Evolutionary conservation across 2,329 filamentous ascomycete species (phyloP).

Genomic region (Aciculosporium take): DNA sequence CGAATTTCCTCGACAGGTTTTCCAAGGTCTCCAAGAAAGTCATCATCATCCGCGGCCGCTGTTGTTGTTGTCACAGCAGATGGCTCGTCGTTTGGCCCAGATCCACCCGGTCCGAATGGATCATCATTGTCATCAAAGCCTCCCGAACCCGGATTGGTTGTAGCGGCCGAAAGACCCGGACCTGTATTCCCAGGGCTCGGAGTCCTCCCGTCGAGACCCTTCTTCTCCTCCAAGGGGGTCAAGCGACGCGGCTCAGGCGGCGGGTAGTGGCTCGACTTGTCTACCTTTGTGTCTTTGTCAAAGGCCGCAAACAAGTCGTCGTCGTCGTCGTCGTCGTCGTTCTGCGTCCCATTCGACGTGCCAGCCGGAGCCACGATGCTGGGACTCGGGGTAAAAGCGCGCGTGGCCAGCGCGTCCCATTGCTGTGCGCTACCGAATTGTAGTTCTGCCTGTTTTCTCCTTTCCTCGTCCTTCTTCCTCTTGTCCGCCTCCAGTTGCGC

Average conservation of each 20-base stretch:
- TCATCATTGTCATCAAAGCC: slow-evolving; percentile 62
- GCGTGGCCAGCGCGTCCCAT: slow-evolving; percentile 57
- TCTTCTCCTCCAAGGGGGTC: slow-evolving; percentile 29
- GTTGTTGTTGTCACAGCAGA: slow-evolving; percentile 13
- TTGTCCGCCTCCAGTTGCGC: slow-evolving; percentile 51
- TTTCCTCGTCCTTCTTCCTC: slow-evolving; percentile 59
- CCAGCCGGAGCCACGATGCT: slow-evolving; percentile 12
- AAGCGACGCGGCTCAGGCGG: slow-evolving; percentile 31
- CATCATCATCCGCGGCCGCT: slow-evolving; percentile 40
- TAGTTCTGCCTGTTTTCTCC: slow-evolving; percentile 54
- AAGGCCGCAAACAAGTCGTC: slow-evolving; percentile 56
- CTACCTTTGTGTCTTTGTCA: slow-evolving; percentile 50
- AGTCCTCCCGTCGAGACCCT: slow-evolving; percentile 33
- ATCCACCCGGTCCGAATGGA: slow-evolving; percentile 64
- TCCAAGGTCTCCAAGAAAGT: slow-evolving; percentile 50
- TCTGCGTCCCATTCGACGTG: slow-evolving; percentile 6
- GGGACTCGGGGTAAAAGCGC: slow-evolving; percentile 27
- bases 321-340: slow-evolving; percentile 39
- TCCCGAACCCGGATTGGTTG: slow-evolving; percentile 10
- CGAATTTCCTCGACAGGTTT: slow-evolving; percentile 51
- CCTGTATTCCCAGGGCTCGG: slow-evolving; percentile 36
- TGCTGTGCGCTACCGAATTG: slow-evolving; percentile 67
- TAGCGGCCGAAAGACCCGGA: slow-evolving; percentile 9
- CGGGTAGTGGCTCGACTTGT: slow-evolving; percentile 51
- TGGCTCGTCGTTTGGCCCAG: slow-evolving; percentile 29